Conservation (phyloP, 768 basidiomycete genomes). For the Clavulina sp. region DNA sequence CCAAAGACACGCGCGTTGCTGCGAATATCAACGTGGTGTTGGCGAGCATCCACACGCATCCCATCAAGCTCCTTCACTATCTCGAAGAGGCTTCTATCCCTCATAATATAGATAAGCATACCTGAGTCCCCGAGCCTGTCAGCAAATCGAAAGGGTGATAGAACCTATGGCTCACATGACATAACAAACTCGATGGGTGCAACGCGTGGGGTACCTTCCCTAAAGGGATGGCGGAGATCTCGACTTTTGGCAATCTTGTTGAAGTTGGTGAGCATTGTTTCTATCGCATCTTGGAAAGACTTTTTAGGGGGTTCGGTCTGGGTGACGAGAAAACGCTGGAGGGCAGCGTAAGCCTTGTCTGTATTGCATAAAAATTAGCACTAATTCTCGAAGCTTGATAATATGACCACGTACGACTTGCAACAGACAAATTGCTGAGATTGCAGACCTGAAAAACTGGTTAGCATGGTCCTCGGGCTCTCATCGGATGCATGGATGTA, state of each 20-base stretch:
- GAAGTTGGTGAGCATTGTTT: neutral
- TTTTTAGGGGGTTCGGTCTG: neutral
- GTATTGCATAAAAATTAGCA: neutral
- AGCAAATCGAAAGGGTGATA: neutral
- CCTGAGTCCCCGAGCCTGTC: neutral
- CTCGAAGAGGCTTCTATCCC: slow-evolving; percentile 7
- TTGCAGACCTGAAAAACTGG: neutral
- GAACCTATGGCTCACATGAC: slow-evolving; percentile 24
- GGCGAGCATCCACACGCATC: slow-evolving; percentile 1
- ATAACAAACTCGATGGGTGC: slow-evolving; percentile 54
- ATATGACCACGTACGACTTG: neutral
- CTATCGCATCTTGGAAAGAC: neutral
- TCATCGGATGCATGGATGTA: neutral
- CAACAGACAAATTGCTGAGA: neutral
- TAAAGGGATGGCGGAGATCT: neutral
- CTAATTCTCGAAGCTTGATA: neutral
- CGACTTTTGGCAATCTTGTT: neutral
- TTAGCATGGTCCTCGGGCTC: neutral
- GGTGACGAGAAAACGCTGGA: neutral
- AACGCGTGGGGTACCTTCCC: slow-evolving; percentile 23
- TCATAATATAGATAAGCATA: slow-evolving; percentile 30
- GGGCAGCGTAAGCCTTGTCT: neutral
- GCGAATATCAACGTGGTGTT: slow-evolving; percentile 6
- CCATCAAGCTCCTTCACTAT: slow-evolving; percentile 1
- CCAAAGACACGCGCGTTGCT: slow-evolving; percentile 6